Evolutionary conservation across 495 filamentous ascomycete species (phyloP), one percentile per base, ranked within the genome.

Genomic region (Lophium mytilinum): DNA sequence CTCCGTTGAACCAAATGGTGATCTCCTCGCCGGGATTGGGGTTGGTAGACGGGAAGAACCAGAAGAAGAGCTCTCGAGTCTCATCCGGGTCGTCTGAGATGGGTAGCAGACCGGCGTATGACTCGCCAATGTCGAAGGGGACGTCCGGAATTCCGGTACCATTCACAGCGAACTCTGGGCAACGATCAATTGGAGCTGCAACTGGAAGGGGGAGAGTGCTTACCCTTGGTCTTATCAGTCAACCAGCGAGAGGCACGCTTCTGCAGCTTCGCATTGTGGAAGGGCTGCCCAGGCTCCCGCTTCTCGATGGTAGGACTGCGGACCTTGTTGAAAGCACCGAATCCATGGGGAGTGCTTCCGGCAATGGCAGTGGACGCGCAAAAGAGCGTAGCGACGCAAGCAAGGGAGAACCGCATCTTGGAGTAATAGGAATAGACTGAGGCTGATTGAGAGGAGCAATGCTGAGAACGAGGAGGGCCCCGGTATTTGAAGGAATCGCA

Each of bases 71-170:
- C 52, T 78, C 66, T 46, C 76, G 76, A 1, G 72, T 72, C 60
- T 81, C 77, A 24, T 79, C 72, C 1, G 74, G 66, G 37, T 76
- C 62, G 4, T 70, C 69, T 3, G 78, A 80, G 56, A 89, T 88
- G n/a, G 87, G 79, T 7, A 92, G 67, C n/a, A 84, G 75, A 15
- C 87, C 87, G 24, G 87, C 81, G 60, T 90, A 90, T 0, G 80
- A 84, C 66, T 90, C 87, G 39, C 87, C 87, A 63, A 87, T 80
- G 58, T 90, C 82, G 55, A 88, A 90, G 56, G 81, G 71, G 2
- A 90, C 84, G 18, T 88, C 84, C 0, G 87, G 87, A 50, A 90
- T 82, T 3, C 68, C 73, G 4, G 74, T 78, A 8, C 85, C 86
- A 65, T 89, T 79, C 47, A 89, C 85, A 3, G 74, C 72, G 58